Evolutionary conservation across 148 eudicot genomes (phyloP).

Genomic region (Camellia granthamiana): DNA sequence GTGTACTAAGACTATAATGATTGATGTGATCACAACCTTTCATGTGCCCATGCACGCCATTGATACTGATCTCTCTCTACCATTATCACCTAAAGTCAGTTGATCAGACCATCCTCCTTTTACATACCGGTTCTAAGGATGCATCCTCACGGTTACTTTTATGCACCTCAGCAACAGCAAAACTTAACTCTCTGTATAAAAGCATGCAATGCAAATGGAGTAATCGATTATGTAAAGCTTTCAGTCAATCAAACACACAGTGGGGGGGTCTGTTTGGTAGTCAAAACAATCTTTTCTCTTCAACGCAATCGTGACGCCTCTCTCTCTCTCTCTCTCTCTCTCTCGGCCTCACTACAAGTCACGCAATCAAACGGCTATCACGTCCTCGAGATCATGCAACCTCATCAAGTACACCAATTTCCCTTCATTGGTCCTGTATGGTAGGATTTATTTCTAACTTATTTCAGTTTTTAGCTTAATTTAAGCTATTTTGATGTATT

Average conservation of each 20-base stretch:
- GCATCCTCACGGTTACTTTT: constrained; percentile 24
- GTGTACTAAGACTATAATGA: neutral
- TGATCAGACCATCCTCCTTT: constrained; percentile 9
- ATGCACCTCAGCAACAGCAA: constrained; percentile 24
- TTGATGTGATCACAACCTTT: constrained; percentile 36
- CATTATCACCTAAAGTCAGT: neutral
- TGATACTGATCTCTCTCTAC: constrained; percentile 4
- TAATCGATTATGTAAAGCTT: constrained; percentile 8
- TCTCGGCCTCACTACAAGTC: constrained; percentile 7
- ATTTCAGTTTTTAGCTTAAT: too few relatives aligned
- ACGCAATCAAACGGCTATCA: constrained; percentile 29
- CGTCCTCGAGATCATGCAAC: constrained; percentile 17
- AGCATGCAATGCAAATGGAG: neutral
- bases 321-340: too few relatives aligned
- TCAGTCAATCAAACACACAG: neutral
- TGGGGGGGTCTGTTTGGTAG: neutral
- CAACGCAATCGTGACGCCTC: constrained; percentile 34
- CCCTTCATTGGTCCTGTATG: too few relatives aligned
- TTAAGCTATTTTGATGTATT: too few relatives aligned
- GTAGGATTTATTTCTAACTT: too few relatives aligned
- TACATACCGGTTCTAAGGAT: constrained; percentile 19
- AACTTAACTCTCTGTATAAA: constrained; percentile 18
- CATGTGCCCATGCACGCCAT: constrained; percentile 30
- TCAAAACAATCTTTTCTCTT: constrained; percentile 32
- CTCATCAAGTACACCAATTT: neutral